Percentiles rank a stretch among this genome's conserved stretches.
Conservation (phyloP, 2,329 filamentous ascomycete genomes). For the Nigrospora oryzae region DNA sequence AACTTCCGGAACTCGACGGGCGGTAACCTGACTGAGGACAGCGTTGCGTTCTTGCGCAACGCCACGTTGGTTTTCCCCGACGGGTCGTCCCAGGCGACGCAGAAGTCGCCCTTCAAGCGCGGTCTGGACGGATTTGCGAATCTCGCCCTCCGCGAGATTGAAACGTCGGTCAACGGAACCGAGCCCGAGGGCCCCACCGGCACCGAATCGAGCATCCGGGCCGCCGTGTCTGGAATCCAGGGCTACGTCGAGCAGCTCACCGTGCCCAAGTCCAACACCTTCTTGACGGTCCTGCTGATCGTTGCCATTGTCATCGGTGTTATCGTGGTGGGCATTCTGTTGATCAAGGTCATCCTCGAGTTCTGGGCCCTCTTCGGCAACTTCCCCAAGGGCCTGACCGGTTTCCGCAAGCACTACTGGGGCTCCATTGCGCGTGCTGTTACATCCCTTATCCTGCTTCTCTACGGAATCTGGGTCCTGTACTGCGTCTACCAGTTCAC, state of each 20-base stretch:
- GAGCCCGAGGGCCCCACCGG: constrained; percentile 9
- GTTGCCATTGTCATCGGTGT: constrained; percentile 80
- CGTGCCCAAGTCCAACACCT: constrained; percentile 83
- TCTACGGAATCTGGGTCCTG: constrained; percentile 91
- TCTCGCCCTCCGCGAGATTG: constrained; percentile 44
- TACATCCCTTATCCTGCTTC: constrained; percentile 78
- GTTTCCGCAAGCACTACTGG: constrained; percentile 97
- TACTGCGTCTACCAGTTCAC: constrained; percentile 97
- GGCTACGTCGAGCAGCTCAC: constrained; percentile 75
- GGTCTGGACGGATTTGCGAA: constrained; percentile 36
- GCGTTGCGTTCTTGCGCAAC: constrained; percentile 65
- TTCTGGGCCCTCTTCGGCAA: constrained; percentile 82
- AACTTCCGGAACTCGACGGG: constrained; percentile 72
- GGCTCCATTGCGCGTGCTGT: constrained; percentile 81
- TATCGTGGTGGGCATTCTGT: constrained; percentile 77
- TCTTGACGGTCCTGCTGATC: constrained; percentile 88
- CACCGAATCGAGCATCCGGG: constrained; percentile 25
- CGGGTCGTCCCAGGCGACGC: constrained; percentile 37
- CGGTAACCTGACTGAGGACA: constrained; percentile 78
- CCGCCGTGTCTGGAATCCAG: constrained; percentile 65
- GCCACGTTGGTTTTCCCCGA: constrained; percentile 65
- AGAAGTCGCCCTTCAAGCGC: constrained; percentile 43
- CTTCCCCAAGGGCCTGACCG: constrained; percentile 70
- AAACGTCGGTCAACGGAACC: constrained; percentile 32
- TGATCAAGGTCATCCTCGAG: constrained; percentile 88